Evolutionary conservation across 2,329 filamentous ascomycete species (phyloP), one percentile per base, ranked within the genome.

Genomic region (Colletotrichum melonis): DNA sequence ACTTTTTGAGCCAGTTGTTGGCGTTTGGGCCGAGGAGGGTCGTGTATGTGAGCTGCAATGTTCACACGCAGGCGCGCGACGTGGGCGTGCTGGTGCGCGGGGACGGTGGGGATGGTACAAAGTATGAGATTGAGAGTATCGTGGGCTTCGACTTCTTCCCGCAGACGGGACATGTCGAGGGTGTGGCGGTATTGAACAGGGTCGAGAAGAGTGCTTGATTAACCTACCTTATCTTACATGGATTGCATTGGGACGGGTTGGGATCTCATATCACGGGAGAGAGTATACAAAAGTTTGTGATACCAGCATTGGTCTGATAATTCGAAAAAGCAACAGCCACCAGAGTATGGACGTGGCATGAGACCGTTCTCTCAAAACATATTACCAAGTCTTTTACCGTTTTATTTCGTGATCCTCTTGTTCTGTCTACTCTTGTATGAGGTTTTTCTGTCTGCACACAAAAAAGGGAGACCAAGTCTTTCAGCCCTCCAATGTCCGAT

Each of bases 61-160:
- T 99, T 76, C 97, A 99, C 81, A 98, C 96, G 9, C 97, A 98
- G 88, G 97, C 97, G 16, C 87, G 97, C 66, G 97, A 99, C 83
- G 92, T 99, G 1, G 97, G 95, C 0, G 91, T 96, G 74, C 84
- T 99, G 78, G 95, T 98, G 1, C 88, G 92, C 46, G 95, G 95
- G 24, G 78, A 85, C 77, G 63, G 38, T 4, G 73, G 68, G 35
- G 74, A 68, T 19, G 72, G 66, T 5, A 83, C 84, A 26, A 84
- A 88, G 74, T 99, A 98, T 83, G 91, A 92, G 82, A 94, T 99
- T 80, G 96, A 98, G 87, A 97, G 94, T 80, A 83, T 99, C 59
- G 88, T 93, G 60, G 97, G 96, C 0, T 98, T 98, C 80, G 97
- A 99, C 81, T 98, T 99, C 83, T 99, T 99, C 84, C 97, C 97